These are phyloP conservation scores for Trametopsis cervina DNA, from an alignment of 768 basidiomycete genomes.

Conservation along the genomic window DNA sequence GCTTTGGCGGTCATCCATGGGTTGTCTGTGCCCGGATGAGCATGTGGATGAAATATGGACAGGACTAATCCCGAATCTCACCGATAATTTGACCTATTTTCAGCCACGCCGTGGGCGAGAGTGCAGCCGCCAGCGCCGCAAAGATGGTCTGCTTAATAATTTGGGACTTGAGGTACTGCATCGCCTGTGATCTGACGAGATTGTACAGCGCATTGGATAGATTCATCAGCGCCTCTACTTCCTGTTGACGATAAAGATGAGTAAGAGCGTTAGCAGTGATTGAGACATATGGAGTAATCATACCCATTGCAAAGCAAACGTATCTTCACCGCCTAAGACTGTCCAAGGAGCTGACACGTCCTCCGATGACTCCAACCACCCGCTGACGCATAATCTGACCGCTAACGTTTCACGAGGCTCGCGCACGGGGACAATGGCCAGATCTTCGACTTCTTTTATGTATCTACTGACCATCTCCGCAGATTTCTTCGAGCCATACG, in stretches of 20 bases:
- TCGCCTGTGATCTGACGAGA: constrained; percentile 40
- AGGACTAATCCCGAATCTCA: constrained; percentile 15
- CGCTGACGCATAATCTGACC: constrained; percentile 47
- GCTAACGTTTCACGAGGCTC: constrained; percentile 37
- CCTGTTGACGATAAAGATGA: constrained; percentile 26
- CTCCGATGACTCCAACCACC: constrained; percentile 39
- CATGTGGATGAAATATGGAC: background rate
- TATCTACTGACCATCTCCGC: constrained; percentile 44
- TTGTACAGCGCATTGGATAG: constrained; percentile 40
- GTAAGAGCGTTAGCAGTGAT: background rate
- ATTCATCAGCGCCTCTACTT: constrained; percentile 45
- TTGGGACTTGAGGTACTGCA: constrained; percentile 42
- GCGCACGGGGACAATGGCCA: constrained; percentile 42
- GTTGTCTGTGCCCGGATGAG: constrained; percentile 34
- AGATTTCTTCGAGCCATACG: constrained; percentile 43
- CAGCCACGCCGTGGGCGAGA: constrained; percentile 44
- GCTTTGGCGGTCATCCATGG: constrained; percentile 53
- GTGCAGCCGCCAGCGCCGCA: constrained; percentile 38
- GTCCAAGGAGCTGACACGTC: constrained; percentile 50
- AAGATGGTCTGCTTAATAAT: constrained; percentile 46
- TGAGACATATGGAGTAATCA: constrained; percentile 8
- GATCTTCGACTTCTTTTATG: constrained; percentile 45
- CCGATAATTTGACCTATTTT: constrained; percentile 51
- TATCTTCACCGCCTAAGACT: constrained; percentile 40
- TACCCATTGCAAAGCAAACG: constrained; percentile 54